Conservation (phyloP, 208 protist species). For the Vickermania ingenoplastis region DNA sequence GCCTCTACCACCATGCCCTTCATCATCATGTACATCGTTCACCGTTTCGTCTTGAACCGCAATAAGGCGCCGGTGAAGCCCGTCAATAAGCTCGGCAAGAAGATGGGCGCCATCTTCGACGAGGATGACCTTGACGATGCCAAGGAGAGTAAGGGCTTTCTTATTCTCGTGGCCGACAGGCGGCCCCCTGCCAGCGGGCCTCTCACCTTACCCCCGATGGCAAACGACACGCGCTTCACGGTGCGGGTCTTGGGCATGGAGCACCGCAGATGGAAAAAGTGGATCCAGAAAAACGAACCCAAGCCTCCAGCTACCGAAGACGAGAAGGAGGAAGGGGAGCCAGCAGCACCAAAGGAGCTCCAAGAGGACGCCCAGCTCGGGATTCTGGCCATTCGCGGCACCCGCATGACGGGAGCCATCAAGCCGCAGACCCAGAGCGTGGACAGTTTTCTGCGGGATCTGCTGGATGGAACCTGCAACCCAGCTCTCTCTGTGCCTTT, state of each 20-base stretch:
- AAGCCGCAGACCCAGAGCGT: conserved; percentile 33
- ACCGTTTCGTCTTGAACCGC: conserved; percentile 32
- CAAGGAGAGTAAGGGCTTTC: conserved; percentile 52
- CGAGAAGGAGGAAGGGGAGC: conserved; percentile 14
- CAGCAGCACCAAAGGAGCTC: too few relatives aligned
- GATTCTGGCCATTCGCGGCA: conserved; percentile 48
- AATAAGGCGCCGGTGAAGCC: conserved; percentile 10
- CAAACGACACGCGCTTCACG: conserved; percentile 52
- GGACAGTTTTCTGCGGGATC: conserved; percentile 34
- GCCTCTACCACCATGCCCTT: conserved; percentile 46
- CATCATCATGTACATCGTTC: conserved; percentile 68
- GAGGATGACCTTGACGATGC: conserved; percentile 43
- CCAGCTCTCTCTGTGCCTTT: neutral
- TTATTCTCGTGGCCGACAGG: conserved; percentile 43
- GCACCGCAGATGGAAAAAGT: conserved; percentile 16
- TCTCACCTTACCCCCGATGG: conserved; percentile 28
- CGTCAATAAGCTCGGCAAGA: conserved; percentile 5
- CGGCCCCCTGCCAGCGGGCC: conserved; percentile 7
- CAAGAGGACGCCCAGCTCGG: conserved; percentile 4
- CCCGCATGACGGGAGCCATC: conserved; percentile 31
- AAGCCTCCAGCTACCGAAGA: conserved; percentile 2
- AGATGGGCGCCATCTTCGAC: conserved; percentile 21
- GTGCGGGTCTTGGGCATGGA: conserved; percentile 37
- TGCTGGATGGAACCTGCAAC: conserved; percentile 46
- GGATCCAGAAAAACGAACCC: conserved; percentile 33